Evolutionary conservation across 2,329 filamentous ascomycete species (phyloP).

Genomic region (Graphilbum ipis-grandicollis): DNA sequence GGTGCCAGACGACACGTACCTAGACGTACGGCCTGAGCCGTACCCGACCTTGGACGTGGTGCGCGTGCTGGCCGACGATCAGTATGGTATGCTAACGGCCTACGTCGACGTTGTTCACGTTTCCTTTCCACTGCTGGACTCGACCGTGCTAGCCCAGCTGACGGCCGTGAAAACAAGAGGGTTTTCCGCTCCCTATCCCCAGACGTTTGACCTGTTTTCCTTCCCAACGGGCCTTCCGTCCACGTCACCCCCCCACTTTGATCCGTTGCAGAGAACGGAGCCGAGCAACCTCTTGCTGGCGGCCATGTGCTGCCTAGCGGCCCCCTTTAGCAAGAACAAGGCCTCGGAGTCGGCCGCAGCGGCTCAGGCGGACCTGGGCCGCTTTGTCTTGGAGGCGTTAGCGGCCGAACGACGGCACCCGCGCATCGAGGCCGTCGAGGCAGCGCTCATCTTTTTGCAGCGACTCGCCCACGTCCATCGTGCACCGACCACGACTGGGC

Average conservation of each 20-base stretch:
- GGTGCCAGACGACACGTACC: neutral
- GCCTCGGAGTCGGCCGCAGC: neutral
- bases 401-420: neutral
- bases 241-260: no score
- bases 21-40: no score
- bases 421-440: neutral
- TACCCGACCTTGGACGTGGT: neutral
- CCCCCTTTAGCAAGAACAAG: neutral
- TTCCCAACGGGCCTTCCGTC: no score
- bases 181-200: no score
- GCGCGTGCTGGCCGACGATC: neutral
- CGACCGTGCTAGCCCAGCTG: neutral
- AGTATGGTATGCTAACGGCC: neutral
- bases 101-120: neutral
- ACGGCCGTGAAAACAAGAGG: no score
- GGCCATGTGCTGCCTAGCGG: neutral
- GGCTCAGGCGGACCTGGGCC: neutral
- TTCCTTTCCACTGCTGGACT: neutral
- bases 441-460: neutral
- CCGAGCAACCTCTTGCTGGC: neutral
- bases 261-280: neutral
- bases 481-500: neutral
- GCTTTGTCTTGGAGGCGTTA: neutral
- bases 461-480: neutral
- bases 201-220: no score